Conservation (phyloP, 1,139 yeast genomes). For the Blastobotrys illinoisensis region DNA sequence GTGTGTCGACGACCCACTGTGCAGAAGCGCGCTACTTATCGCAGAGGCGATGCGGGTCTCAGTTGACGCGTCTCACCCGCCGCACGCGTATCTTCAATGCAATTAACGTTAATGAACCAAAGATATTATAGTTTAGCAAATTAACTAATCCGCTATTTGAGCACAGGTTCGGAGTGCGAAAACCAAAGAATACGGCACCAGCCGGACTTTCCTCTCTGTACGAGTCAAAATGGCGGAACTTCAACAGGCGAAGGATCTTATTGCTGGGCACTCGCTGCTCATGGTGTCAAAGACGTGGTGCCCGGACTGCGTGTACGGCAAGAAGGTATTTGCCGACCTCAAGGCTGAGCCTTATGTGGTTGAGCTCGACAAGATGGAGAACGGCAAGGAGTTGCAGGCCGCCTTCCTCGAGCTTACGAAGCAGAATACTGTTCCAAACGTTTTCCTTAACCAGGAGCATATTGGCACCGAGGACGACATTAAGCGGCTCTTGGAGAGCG, state of each 20-base stretch:
- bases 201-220: neutral
- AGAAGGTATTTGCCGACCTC: slow-evolving; percentile 47
- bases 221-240: slow-evolving; percentile 6
- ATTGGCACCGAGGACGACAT: slow-evolving; percentile 28
- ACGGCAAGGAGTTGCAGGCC: slow-evolving; percentile 51
- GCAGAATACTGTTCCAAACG: slow-evolving; percentile 66
- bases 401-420: slow-evolving; percentile 59
- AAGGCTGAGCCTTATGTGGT: slow-evolving; percentile 50
- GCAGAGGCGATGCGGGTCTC: neutral
- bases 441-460: slow-evolving; percentile 56
- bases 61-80: neutral
- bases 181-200: neutral
- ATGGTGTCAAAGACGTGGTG: slow-evolving; percentile 72
- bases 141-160: neutral
- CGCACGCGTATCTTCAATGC: neutral
- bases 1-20: neutral
- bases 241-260: slow-evolving; percentile 41
- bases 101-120: neutral
- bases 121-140: neutral
- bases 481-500: slow-evolving; percentile 20
- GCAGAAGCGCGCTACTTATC: neutral
- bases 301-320: slow-evolving; percentile 66
- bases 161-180: neutral
- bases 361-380: slow-evolving; percentile 58
- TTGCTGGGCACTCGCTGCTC: slow-evolving; percentile 44